Conservation (phyloP, 106 monocot species). For the Cymbidium sinense region DNA sequence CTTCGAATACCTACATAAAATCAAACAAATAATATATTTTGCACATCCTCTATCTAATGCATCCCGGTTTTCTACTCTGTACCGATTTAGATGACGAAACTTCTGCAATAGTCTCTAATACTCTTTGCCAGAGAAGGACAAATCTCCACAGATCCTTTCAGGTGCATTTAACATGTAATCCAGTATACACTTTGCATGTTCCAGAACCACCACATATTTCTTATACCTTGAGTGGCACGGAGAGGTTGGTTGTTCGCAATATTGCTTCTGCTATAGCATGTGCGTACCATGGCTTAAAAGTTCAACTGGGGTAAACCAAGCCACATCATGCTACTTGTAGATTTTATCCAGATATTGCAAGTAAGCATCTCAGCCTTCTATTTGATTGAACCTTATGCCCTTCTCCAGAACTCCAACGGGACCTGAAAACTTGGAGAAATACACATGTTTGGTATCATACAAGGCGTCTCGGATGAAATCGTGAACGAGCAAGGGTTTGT, state of each 20-base stretch:
- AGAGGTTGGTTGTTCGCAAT: conserved; percentile 86
- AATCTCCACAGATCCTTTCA: conserved; percentile 84
- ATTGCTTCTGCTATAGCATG: conserved; percentile 98
- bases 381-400: conserved; percentile 57
- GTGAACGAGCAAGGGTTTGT: conserved; percentile 13
- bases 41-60: conserved; percentile 86
- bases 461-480: conserved; percentile 58
- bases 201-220: conserved; percentile 99
- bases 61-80: conserved; percentile 81
- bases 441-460: conserved; percentile 60
- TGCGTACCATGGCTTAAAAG: conserved; percentile 99
- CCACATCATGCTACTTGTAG: conserved; percentile 91
- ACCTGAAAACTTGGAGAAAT: conserved; percentile 58
- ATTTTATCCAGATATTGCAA: conserved; percentile 65
- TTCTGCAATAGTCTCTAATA: conserved; percentile 80
- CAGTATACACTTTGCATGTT: conserved; percentile 94
- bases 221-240: conserved; percentile 93
- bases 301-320: conserved; percentile 98
- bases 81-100: conserved; percentile 78
- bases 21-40: too few relatives aligned
- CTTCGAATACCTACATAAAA: too few relatives aligned
- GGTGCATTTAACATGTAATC: conserved; percentile 99
- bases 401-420: conserved; percentile 62
- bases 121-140: conserved; percentile 76
- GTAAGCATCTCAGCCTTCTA: conserved; percentile 63